Base-by-base conservation (phyloP, 1,284 basidiomycete species). In the Trametes polyzona region DNA sequence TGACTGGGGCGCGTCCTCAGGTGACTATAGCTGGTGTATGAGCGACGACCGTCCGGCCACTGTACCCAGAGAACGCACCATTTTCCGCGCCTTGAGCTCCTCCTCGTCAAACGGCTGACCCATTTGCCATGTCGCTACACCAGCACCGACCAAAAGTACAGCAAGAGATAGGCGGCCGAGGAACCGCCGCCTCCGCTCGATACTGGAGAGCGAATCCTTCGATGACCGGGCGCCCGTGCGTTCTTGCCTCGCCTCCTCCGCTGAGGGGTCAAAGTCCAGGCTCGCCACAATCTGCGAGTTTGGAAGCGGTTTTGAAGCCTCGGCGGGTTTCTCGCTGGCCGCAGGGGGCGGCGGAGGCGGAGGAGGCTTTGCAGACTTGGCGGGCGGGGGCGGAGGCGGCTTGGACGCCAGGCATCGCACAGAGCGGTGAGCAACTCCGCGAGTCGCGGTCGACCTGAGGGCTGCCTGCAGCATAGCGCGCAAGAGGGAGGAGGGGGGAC, bases 191-290 rank as follows among this genome's bases (percentile, higher is more conserved):
- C 80, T 80, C 62, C 82, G 79, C 71, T 95, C 93, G 55, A 86
- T 87, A 52, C 86, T 86, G 19, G 90, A 89, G 54, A 89, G 73
- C 3, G 84, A 83, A 50, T 85, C 85, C 63, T 84, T 87, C 2
- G 88, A 86, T 2, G 89, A 91, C 67, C 78, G 79, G 49, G 91
- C 91, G 19, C 90, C 88, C 0, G 90, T 92, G 42, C 82, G 65
- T 54, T 69, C 69, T 23, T 54, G 59, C 44, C 52, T 47, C 16
- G 55, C 53, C 32, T 64, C 60, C 47, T 59, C 60, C 41, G 66
- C 70, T 32, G 55, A 55, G 0, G 70, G 70, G 23, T 66, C 60
- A 42, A 72, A 71, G 47, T 72, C 70, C 23, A 72, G 50, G 42
- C 70, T 72, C 5, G 69, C 68, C 4, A 71, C 59, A 2, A 65